These are phyloP conservation scores for Linanthus parryae DNA, from an alignment of 148 eudicot genomes.

Conservation along the genomic window DNA sequence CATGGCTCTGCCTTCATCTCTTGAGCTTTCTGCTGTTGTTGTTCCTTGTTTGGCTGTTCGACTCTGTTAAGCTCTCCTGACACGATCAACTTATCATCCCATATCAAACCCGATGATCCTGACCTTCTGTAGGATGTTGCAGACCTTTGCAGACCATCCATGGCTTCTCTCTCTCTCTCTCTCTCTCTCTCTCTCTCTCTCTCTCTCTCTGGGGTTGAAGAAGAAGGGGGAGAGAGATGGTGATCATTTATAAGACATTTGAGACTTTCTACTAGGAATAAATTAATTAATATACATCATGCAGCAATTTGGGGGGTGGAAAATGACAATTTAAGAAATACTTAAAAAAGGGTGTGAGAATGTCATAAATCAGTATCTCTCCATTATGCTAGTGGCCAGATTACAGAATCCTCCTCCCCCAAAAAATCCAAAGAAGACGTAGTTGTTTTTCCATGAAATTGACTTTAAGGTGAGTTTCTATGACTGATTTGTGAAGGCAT, in stretches of 20 bases:
- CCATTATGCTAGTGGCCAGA: neutral
- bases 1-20: constrained; percentile 16
- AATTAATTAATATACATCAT: neutral
- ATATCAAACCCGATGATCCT: constrained; percentile 76
- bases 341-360: no score
- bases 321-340: constrained; percentile 7
- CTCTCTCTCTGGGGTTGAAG: neutral
- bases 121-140: constrained; percentile 56
- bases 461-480: no score
- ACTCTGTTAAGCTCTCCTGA: constrained; percentile 34
- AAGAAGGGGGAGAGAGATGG: constrained; percentile 2
- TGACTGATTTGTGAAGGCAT: no score
- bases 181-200: constrained; percentile 12
- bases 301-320: neutral
- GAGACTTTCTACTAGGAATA: no score
- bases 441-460: no score
- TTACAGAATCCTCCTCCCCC: neutral
- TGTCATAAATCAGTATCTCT: neutral
- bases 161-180: constrained; percentile 12
- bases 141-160: constrained; percentile 74
- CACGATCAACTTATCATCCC: constrained; percentile 67
- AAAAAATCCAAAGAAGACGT: no score
- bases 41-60: constrained; percentile 3
- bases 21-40: no score
- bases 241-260: neutral